phyloP scores from a whole-genome alignment of 371 early-diverging fungal genomes.

The Cokeromyces recurvatus region DNA sequence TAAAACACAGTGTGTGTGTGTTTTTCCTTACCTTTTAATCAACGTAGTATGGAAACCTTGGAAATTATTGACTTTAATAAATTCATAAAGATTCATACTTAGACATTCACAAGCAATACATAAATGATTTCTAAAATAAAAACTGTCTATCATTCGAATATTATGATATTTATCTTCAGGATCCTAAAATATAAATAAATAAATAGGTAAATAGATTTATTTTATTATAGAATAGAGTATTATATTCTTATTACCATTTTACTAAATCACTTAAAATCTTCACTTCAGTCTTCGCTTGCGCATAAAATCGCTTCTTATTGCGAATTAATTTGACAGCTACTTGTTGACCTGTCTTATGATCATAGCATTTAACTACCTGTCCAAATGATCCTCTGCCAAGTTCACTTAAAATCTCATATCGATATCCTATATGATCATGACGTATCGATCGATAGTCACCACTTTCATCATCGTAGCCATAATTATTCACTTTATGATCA shows the following conservation, averaged over 20 bases:
- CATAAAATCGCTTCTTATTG: constrained; percentile 93
- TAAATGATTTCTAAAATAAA: constrained; percentile 90
- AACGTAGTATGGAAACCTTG: constrained; percentile 83
- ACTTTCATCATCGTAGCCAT: constrained; percentile 89
- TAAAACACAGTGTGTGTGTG: too few relatives aligned
- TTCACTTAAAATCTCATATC: constrained; percentile 85
- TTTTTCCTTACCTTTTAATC: too few relatives aligned
- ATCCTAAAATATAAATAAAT: constrained; percentile 59
- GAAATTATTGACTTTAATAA: constrained; percentile 91
- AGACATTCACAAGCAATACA: constrained; percentile 96
- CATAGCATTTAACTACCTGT: constrained; percentile 91
- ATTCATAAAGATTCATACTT: constrained; percentile 95
- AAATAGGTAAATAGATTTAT: too few relatives aligned
- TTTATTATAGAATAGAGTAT: too few relatives aligned
- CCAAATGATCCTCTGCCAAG: constrained; percentile 98
- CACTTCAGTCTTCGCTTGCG: constrained; percentile 93
- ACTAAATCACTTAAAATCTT: constrained; percentile 77
- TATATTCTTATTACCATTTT: constrained; percentile 65
- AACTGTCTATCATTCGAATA: constrained; percentile 86
- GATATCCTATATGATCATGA: constrained; percentile 87
- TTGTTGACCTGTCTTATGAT: constrained; percentile 81
- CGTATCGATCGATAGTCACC: constrained; percentile 86
- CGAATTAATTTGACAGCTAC: constrained; percentile 96
- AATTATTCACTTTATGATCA: constrained; percentile 38
- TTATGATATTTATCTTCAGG: constrained; percentile 76